Conservation (phyloP, 2,329 filamentous ascomycete species). For the Proliferodiscus dingleyae region DNA sequence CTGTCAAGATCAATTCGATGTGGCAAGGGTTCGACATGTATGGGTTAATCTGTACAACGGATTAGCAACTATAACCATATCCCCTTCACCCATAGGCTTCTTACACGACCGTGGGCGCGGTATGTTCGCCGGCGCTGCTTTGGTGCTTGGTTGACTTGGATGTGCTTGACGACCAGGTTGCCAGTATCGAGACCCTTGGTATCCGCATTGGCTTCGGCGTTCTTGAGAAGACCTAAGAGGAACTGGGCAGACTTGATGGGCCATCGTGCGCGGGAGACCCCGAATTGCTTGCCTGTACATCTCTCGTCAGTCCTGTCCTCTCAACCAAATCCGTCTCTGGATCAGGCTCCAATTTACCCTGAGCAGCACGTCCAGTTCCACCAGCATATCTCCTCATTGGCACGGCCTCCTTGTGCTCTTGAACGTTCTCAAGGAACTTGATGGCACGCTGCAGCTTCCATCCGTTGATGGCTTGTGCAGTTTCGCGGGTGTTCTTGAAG, state of each 20-base stretch:
- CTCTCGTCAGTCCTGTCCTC: conserved; percentile 19
- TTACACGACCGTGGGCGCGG: conserved; percentile 99
- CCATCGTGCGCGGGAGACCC: conserved; percentile 97
- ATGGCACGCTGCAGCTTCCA: conserved; percentile 94
- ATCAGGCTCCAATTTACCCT: conserved; percentile 73
- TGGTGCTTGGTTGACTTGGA: conserved; percentile 99
- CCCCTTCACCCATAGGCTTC: conserved; percentile 39
- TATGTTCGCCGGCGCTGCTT: conserved; percentile 99
- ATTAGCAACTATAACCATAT: conserved; percentile 9
- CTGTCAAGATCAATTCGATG: conserved; percentile 99
- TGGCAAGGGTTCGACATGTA: conserved; percentile 99
- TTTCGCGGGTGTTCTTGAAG: conserved; percentile 99
- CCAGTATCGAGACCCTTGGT: conserved; percentile 95
- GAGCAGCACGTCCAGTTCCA: conserved; percentile 89
- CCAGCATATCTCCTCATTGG: conserved; percentile 98
- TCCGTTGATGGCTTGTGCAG: conserved; percentile 98
- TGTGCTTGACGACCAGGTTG: conserved; percentile 99
- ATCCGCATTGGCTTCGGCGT: conserved; percentile 94
- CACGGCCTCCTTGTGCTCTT: conserved; percentile 94
- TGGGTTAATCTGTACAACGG: conserved; percentile 80
- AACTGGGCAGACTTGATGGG: conserved; percentile 99
- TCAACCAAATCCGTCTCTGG: background rate
- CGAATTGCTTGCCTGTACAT: conserved; percentile 87
- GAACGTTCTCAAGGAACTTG: conserved; percentile 96
- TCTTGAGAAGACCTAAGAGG: conserved; percentile 94